phyloP scores from a whole-genome alignment of 495 filamentous ascomycete species.

The Podospora bellae-mahoneyi region DNA sequence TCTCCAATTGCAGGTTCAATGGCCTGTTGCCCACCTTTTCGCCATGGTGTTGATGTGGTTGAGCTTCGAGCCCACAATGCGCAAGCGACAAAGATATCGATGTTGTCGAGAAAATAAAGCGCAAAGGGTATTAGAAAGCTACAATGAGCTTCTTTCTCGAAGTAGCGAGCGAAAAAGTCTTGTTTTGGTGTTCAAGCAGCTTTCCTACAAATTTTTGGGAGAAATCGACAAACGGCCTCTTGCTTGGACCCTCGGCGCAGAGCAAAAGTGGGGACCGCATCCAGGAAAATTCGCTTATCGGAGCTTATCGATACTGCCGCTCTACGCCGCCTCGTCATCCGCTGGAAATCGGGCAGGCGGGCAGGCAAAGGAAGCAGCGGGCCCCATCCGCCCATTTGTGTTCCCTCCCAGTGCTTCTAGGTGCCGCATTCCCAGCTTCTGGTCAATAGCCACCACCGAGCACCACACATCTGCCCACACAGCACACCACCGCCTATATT shows the following conservation, averaged over 20 bases:
- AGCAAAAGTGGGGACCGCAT: constrained; percentile 13
- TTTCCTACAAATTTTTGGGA: constrained; percentile 10
- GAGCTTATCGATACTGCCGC: constrained; percentile 32
- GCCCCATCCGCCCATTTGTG: constrained; percentile 22
- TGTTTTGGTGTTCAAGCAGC: not conserved
- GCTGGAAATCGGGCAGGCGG: constrained; percentile 24
- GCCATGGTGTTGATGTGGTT: constrained; percentile 22
- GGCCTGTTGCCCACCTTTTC: constrained; percentile 23
- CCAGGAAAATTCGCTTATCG: constrained; percentile 38
- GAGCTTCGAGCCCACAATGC: not conserved
- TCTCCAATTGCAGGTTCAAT: not conserved
- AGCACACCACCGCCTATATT: constrained; percentile 8
- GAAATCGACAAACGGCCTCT: not conserved
- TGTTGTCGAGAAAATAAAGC: constrained; percentile 1
- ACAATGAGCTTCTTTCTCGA: not conserved
- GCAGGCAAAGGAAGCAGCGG: constrained; percentile 25
- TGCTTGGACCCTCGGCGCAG: not conserved
- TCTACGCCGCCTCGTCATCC: constrained; percentile 21
- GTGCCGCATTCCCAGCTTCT: constrained; percentile 26
- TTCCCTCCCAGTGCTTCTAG: constrained; percentile 22
- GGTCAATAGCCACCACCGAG: constrained; percentile 18
- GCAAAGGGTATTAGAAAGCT: not conserved
- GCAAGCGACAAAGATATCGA: not conserved
- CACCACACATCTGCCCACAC: constrained; percentile 22
- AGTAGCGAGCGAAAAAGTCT: not conserved